Evolutionary conservation across 768 basidiomycete genomes (phyloP).

Genomic region (Mycena olivaceomarginata): DNA sequence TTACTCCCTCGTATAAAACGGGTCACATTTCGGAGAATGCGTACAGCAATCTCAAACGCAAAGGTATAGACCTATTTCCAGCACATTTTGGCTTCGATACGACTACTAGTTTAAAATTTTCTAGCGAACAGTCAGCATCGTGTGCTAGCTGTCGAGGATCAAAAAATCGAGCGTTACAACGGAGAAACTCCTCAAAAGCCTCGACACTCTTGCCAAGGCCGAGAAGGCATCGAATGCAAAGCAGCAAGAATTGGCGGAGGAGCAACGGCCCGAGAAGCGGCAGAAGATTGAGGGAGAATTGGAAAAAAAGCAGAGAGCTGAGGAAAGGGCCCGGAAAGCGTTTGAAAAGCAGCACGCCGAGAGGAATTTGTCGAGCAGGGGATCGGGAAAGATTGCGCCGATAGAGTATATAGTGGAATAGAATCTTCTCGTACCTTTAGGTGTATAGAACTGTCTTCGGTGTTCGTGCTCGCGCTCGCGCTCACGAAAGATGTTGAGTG

Average conservation of each 20-base stretch:
- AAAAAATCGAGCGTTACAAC: conserved; percentile 11
- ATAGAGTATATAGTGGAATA: neutral
- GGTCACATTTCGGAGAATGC: neutral
- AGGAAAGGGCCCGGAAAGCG: neutral
- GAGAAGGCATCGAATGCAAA: neutral
- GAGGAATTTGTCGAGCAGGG: neutral
- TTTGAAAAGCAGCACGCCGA: conserved; percentile 7
- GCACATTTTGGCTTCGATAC: too few species aligned
- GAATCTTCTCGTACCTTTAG: neutral
- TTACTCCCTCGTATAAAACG: neutral
- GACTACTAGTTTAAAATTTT: too few species aligned
- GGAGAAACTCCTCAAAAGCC: neutral
- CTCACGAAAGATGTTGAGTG: too few species aligned
- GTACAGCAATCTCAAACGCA: neutral
- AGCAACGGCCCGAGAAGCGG: neutral
- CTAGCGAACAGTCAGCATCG: conserved; percentile 1
- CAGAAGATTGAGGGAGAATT: neutral
- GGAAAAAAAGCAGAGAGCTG: conserved; percentile 1
- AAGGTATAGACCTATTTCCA: too few species aligned
- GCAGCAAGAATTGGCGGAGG: neutral
- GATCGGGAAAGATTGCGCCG: neutral
- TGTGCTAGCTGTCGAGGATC: conserved; percentile 4
- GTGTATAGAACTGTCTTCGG: too few species aligned
- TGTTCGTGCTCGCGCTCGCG: too few species aligned
- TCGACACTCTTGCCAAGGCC: neutral